Base-by-base conservation (phyloP, 345 rosid species). In the Sonneratia caseolaris region DNA sequence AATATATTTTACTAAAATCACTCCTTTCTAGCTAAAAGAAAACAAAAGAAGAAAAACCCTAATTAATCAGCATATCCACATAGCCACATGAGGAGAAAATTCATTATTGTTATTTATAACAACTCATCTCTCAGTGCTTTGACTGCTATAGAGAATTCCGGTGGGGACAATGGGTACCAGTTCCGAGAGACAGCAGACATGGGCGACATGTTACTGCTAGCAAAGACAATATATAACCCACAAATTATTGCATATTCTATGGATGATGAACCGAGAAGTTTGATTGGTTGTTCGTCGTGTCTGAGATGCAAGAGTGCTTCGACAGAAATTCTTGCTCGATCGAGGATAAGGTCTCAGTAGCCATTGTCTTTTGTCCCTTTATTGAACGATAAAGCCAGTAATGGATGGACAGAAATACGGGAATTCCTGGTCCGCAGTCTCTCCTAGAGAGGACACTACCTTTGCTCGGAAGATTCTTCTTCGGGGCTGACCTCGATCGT, bases 121-220 rank as follows among this genome's bases (percentile, higher is more conserved):
- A 8, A 57, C 64, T 22, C 21, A 57, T 57, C 32, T 57, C 35
- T 32, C 0, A 12, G 37, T 62, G 16, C 18, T 9, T 27, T 35
- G 66, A 27, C 32, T 62, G 66, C 32, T 27, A 62, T 13, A 62
- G 27, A 62, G 10, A 27, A 62, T n/a, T 62, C 38, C 27, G 7
- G 66, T 27, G 13, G 66, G 37, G 66, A 35, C 37, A 12, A 11
- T 13, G 66, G 18, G 37, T 62, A 4, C 66, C 66, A 62, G 18
- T 62, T 62, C 66, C 66, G 4, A 62, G 66, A 62, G 38, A 37
- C 66, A 62, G 66, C 66, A 62, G 27, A 62, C 66, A 62, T 27
- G 66, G 37, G 66, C 27, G 66, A 27, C 37, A 62, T 32, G 66
- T 62, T 62, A 15, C 66, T 35, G 19, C 38, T 35, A 14, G 13